Evolutionary conservation across 306 rosid species (phyloP).

Genomic region (Ammopiptanthus mongolicus): DNA sequence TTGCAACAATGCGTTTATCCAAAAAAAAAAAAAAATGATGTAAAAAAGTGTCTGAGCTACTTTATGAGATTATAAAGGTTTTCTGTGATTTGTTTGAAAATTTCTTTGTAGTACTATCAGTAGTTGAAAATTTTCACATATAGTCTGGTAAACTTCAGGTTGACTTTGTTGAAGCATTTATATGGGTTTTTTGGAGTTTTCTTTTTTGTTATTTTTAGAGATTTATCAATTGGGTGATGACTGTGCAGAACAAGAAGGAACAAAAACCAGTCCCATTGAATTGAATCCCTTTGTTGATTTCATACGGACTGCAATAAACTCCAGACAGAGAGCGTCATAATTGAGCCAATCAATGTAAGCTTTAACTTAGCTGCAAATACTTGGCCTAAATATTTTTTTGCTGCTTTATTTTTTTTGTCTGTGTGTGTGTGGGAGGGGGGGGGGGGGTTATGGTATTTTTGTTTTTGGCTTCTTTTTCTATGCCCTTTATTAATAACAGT

Average conservation of each 20-base stretch:
- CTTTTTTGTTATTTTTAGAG: conserved; percentile 23
- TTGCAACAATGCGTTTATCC: not conserved
- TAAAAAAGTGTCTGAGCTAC: not conserved
- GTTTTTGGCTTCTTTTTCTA: not conserved
- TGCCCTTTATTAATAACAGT: not conserved
- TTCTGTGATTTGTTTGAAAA: not conserved
- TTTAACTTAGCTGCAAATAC: not conserved
- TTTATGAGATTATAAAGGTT: not conserved
- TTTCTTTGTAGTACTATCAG: not conserved
- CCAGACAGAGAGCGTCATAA: conserved; percentile 49
- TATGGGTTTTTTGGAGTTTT: not conserved
- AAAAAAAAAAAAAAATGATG: not conserved
- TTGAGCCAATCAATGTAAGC: conserved; percentile 57
- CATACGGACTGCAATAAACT: conserved; percentile 44
- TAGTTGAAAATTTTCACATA: not conserved
- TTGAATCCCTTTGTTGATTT: conserved; percentile 42
- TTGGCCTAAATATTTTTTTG: conserved; percentile 4
- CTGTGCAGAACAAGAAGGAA: conserved; percentile 73
- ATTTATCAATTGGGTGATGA: conserved; percentile 28
- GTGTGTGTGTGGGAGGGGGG: not conserved
- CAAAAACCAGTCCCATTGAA: conserved; percentile 41
- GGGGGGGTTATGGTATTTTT: not conserved
- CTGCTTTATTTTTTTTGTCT: not conserved
- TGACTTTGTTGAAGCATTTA: not conserved
- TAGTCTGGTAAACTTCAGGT: not conserved